A percentile compares a stretch with the other conserved stretches of the same genome.
Conservation (phyloP, 2,329 filamentous ascomycete genomes). For the Fusarium decemcellulare region DNA sequence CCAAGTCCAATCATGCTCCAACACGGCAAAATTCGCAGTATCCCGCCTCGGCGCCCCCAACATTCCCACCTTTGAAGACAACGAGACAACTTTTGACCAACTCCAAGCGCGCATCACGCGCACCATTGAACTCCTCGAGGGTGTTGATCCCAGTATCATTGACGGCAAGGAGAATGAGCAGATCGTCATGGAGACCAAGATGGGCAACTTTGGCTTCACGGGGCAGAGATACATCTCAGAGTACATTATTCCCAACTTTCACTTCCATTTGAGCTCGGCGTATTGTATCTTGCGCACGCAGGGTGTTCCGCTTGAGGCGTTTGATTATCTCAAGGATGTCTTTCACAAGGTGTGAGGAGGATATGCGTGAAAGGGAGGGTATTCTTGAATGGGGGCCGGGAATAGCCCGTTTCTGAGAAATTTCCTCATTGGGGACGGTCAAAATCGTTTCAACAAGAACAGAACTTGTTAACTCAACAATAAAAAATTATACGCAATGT, state of each 20-base stretch:
- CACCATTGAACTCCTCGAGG: constrained; percentile 49
- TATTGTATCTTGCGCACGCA: constrained; percentile 70
- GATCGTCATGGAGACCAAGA: constrained; percentile 42
- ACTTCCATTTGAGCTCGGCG: constrained; percentile 70
- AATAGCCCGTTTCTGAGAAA: constrained; percentile 41
- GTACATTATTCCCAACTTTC: constrained; percentile 70
- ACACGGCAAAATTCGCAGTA: constrained; percentile 42
- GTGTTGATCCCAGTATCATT: constrained; percentile 40
- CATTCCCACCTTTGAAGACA: constrained; percentile 35
- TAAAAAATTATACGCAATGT: constrained; percentile 27
- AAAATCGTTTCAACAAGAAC: background rate
- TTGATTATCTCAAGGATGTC: constrained; percentile 62
- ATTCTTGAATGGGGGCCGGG: constrained; percentile 46
- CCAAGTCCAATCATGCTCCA: constrained; percentile 45
- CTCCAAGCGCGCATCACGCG: constrained; percentile 46
- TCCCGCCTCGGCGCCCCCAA: constrained; percentile 35
- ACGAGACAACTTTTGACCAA: constrained; percentile 50
- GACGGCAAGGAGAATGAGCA: constrained; percentile 42
- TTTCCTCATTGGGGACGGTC: constrained; percentile 19
- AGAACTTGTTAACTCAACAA: background rate
- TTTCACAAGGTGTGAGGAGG: constrained; percentile 37
- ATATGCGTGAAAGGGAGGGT: constrained; percentile 42
- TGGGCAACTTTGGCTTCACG: constrained; percentile 45
- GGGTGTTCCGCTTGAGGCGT: constrained; percentile 71
- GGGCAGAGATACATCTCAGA: constrained; percentile 58